Percentiles rank a stretch among this genome's conserved stretches.
These are phyloP conservation scores for Boletus sp. DNA, from an alignment of 768 basidiomycete genomes.

Conservation along the genomic window DNA sequence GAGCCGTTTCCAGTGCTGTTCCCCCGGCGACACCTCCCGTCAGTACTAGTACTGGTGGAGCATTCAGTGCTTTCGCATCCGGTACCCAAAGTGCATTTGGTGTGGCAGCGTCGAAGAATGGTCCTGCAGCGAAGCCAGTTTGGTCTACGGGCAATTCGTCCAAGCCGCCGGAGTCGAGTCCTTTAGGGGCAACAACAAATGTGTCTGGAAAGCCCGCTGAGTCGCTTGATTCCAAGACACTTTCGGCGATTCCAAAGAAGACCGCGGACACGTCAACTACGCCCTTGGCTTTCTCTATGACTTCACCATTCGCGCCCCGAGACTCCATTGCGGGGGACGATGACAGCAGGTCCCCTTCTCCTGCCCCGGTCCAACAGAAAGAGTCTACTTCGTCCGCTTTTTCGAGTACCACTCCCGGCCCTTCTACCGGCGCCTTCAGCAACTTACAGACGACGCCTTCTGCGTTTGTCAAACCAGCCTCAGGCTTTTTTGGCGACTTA, in stretches of 20 bases:
- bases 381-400: constrained; percentile 8
- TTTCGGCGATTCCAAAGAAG: constrained; percentile 8
- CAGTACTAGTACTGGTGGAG: constrained; percentile 24
- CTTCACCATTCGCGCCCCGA: constrained; percentile 8
- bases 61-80: constrained; percentile 37
- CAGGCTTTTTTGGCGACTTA: constrained; percentile 33
- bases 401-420: constrained; percentile 23
- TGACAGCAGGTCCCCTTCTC: constrained; percentile 32
- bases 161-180: constrained; percentile 9
- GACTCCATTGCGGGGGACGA: constrained; percentile 11
- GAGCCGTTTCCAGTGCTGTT: constrained; percentile 7
- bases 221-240: constrained; percentile 8
- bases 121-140: constrained; percentile 19
- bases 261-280: constrained; percentile 1
- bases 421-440: constrained; percentile 39
- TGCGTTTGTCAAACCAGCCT: constrained; percentile 37
- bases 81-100: constrained; percentile 30
- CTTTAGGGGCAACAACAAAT: constrained; percentile 1
- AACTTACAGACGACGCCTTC: constrained; percentile 33
- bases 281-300: neutral
- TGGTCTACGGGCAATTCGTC: constrained; percentile 16
- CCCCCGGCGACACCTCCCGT: constrained; percentile 10
- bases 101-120: constrained; percentile 14
- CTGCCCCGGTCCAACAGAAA: constrained; percentile 5
- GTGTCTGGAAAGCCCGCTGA: constrained; percentile 10